A percentile compares a stretch with the other conserved stretches of the same genome.
phyloP scores from a whole-genome alignment of 202 grass and related monocot genomes.

The Bolboschoenoplectus hybrid region DNA sequence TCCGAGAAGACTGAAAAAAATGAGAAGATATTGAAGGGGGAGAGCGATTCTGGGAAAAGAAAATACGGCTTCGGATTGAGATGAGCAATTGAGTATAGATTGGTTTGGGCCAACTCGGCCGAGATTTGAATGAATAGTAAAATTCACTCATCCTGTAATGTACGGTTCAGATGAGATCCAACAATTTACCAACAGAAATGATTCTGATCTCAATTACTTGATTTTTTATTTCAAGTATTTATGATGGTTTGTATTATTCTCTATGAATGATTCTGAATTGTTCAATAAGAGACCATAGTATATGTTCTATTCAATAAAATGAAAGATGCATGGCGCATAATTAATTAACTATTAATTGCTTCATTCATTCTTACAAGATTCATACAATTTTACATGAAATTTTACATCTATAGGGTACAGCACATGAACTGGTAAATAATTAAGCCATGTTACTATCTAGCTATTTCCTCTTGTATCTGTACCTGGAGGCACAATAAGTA shows the following conservation, averaged over 20 bases:
- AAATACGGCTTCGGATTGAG: too few species aligned
- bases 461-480: conserved; percentile 46
- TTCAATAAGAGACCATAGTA: background rate
- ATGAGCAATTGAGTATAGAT: too few species aligned
- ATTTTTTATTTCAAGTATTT: too few species aligned
- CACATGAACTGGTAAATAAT: background rate
- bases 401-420: background rate
- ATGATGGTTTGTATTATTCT: background rate
- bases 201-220: too few species aligned
- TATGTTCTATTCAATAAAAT: background rate
- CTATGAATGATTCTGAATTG: background rate
- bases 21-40: too few species aligned
- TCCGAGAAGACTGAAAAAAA: too few species aligned
- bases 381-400: background rate
- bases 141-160: too few species aligned
- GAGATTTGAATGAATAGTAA: too few species aligned
- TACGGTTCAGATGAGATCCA: too few species aligned
- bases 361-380: background rate
- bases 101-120: too few species aligned
- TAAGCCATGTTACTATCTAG: background rate
- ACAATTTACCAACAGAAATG: too few species aligned
- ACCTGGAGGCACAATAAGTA: conserved; percentile 41
- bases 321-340: background rate
- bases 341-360: background rate
- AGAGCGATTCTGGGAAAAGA: too few species aligned